Evolutionary conservation across 495 filamentous ascomycete species (phyloP).

Genomic region (Daldinia vernicosa): DNA sequence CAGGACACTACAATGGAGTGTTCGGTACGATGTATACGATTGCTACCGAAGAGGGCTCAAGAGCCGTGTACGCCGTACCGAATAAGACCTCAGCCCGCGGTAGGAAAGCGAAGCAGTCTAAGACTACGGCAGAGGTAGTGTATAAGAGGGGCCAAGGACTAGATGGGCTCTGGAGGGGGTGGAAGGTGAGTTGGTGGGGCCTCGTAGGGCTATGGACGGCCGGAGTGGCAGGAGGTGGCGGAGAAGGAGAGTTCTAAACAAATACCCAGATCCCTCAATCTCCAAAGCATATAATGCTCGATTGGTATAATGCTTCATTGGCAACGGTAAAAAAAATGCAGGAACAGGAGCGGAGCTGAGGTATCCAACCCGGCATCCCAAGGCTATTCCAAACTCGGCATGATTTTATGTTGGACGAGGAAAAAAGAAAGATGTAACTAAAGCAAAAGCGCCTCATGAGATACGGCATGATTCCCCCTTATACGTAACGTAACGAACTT

Average conservation of each 20-base stretch:
- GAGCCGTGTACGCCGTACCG: conserved; percentile 47
- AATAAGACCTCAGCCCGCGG: conserved; percentile 38
- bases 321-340: background rate
- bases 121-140: conserved; percentile 53
- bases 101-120: conserved; percentile 50
- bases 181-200: conserved; percentile 96
- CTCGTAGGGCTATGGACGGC: conserved; percentile 82
- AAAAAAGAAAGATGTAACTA: conserved; percentile 19
- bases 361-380: background rate
- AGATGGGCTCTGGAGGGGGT: conserved; percentile 88
- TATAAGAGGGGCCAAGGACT: conserved; percentile 79
- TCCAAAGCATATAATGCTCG: background rate
- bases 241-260: conserved; percentile 58
- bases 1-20: conserved; percentile 80
- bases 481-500: conserved; percentile 36
- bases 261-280: background rate
- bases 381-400: conserved; percentile 28
- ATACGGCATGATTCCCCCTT: conserved; percentile 48
- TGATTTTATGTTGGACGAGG: conserved; percentile 14
- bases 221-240: conserved; percentile 54
- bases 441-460: conserved; percentile 41
- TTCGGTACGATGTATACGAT: conserved; percentile 89
- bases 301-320: background rate
- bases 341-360: background rate
- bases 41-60: conserved; percentile 79